phyloP scores from a whole-genome alignment of 495 filamentous ascomycete species.

The Cenococcum geophilum region DNA sequence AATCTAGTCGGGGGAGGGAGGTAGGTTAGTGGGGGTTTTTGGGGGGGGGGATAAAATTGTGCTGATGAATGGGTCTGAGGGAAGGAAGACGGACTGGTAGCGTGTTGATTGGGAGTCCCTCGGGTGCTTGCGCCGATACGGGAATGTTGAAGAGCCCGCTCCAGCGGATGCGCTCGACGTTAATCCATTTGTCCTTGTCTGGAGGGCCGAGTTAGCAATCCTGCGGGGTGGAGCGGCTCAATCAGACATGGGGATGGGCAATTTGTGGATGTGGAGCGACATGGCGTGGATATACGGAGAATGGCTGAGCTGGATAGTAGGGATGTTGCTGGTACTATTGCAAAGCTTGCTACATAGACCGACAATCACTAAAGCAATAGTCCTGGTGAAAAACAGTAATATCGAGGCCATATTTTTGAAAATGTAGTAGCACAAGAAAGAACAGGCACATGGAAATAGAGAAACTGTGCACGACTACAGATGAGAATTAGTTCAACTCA shows the following conservation, averaged over 20 bases:
- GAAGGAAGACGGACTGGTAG: slow-evolving; percentile 43
- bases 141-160: slow-evolving; percentile 54
- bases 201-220: neutral
- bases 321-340: neutral
- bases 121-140: slow-evolving; percentile 45
- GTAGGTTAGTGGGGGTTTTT: no score
- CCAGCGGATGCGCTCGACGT: slow-evolving; percentile 57
- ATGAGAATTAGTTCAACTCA: slow-evolving; percentile 31
- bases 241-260: neutral
- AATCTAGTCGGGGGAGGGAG: no score
- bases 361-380: no score
- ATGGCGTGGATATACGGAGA: neutral
- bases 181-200: slow-evolving; percentile 67
- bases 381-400: no score
- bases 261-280: neutral
- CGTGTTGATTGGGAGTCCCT: slow-evolving; percentile 56
- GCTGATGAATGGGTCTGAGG: no score
- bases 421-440: no score
- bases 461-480: no score
- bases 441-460: no score
- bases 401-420: no score
- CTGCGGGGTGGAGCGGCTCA: neutral
- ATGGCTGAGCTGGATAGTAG: neutral
- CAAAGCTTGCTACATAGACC: no score
- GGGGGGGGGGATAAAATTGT: no score